Evolutionary conservation across 2,329 filamentous ascomycete genomes (phyloP), one percentile per base, ranked within the genome.

Genomic region (Arthrobotrys iridis): DNA sequence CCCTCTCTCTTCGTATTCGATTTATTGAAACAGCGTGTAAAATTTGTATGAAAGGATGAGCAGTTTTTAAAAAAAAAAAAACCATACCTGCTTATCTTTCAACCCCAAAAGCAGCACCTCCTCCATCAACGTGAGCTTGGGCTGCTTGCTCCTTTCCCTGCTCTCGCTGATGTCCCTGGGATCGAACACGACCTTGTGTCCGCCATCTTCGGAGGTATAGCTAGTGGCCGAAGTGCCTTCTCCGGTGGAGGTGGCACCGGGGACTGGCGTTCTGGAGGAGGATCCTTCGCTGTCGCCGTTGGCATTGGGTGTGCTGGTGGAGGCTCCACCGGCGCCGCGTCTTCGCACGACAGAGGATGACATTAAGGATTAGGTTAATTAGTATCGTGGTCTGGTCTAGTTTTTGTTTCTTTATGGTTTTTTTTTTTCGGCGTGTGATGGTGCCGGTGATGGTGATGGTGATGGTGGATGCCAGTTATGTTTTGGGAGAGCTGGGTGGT

Each of bases 41-140:
- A n/a, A n/a, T n/a, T n/a, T n/a, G n/a, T n/a, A n/a, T n/a, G 46
- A 37, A 68, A 41, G 57, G 7, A 11, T 41, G 3, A 18, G 11
- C 18, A 33, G 46, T n/a, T 10, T n/a, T 8, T 35, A 10, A 11
- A 30, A 30, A 7, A 57, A 18, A 59, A 24, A 30, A 33, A 37
- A 5, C 81, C 86, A 81, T 85, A 97, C 93, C 89, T 99, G 95
- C 86, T 98, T 99, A 84, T 99, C 95, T 85, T 99, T 99, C 80
- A 99, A 85, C 8, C 95, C 95, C 83, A 99, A 88, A 80, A 99
- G 86, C 81, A 99, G 86, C 64, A 99, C 91, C 84, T 99, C 95
- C 85, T 99, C 95, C 95, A 99, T 99, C 82, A 99, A 86, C 40
- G 95, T 99, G 82, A 99, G 86, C 86, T 98, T 99, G 52, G 95